Evolutionary conservation across 2,329 filamentous ascomycete genomes (phyloP).

Genomic region (Eutypella sp.): DNA sequence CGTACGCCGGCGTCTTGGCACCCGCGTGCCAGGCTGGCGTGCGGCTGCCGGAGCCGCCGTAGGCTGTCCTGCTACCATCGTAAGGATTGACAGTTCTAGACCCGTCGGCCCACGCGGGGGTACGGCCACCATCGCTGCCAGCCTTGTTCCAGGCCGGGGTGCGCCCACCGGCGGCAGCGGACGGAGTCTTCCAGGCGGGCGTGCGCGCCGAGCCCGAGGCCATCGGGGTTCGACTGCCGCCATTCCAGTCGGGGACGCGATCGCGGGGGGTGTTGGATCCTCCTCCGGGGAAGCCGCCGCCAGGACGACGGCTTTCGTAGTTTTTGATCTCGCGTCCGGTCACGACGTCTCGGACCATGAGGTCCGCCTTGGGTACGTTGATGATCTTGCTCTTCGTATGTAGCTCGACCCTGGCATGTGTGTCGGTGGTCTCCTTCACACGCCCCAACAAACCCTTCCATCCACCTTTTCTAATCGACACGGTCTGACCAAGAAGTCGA

Average conservation of each 20-base stretch:
- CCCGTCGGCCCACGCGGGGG: conserved; percentile 66
- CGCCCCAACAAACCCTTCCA: conserved; percentile 93
- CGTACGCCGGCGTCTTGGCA: conserved; percentile 67
- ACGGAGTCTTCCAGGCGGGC: conserved; percentile 69
- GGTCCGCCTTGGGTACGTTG: conserved; percentile 71
- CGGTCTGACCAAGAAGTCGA: conserved; percentile 82
- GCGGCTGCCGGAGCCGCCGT: conserved; percentile 68
- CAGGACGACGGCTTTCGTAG: conserved; percentile 44
- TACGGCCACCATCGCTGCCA: conserved; percentile 55
- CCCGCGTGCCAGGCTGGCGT: conserved; percentile 77
- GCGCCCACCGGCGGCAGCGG: conserved; percentile 48
- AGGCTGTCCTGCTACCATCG: conserved; percentile 70
- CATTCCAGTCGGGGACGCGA: conserved; percentile 53
- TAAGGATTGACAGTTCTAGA: conserved; percentile 66
- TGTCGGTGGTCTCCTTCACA: conserved; percentile 89
- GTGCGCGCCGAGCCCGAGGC: conserved; percentile 60
- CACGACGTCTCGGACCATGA: conserved; percentile 81
- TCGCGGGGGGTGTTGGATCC: conserved; percentile 41
- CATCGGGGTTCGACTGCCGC: conserved; percentile 65
- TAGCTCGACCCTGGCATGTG: conserved; percentile 81
- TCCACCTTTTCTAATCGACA: conserved; percentile 78
- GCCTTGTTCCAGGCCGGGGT: conserved; percentile 59
- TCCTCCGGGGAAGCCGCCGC: conserved; percentile 40
- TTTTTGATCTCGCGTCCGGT: conserved; percentile 77
- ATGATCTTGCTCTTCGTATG: conserved; percentile 93